phyloP scores from a whole-genome alignment of 78 protist genomes.

The Dictyostelium firmibasis region DNA sequence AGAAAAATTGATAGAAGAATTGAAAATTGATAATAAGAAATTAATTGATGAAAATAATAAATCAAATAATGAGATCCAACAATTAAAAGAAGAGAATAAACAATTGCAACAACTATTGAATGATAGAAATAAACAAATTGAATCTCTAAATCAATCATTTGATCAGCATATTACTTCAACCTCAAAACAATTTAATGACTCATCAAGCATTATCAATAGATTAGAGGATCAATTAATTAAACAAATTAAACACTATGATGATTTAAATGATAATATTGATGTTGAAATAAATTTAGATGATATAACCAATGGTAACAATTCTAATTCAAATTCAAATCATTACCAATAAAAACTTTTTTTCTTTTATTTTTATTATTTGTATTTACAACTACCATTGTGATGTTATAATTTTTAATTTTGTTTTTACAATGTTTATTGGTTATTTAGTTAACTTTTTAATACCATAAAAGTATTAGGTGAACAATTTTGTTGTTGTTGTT shows the following conservation, averaged over 20 bases:
- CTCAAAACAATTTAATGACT: neutral
- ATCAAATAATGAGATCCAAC: neutral
- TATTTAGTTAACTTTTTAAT: too few species aligned
- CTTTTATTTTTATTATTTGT: too few species aligned
- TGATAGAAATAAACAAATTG: neutral
- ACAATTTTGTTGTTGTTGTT: neutral
- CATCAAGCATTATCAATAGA: neutral
- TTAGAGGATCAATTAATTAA: neutral
- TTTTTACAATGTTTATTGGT: too few species aligned
- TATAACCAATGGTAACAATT: too few species aligned
- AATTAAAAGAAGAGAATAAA: neutral
- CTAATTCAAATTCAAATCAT: too few species aligned
- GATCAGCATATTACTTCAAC: neutral
- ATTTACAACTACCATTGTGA: too few species aligned
- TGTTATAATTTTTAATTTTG: too few species aligned
- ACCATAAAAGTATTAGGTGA: neutral
- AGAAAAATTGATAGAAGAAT: neutral
- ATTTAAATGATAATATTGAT: neutral
- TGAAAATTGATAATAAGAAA: neutral
- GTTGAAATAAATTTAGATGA: neutral
- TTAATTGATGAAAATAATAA: neutral
- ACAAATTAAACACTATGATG: neutral
- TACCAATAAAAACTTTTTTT: neutral
- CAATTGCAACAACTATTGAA: neutral
- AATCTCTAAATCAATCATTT: neutral